Evolutionary conservation across 306 rosid genomes (phyloP), one percentile per base, ranked within the genome.

Genomic region (Malus orientalis): DNA sequence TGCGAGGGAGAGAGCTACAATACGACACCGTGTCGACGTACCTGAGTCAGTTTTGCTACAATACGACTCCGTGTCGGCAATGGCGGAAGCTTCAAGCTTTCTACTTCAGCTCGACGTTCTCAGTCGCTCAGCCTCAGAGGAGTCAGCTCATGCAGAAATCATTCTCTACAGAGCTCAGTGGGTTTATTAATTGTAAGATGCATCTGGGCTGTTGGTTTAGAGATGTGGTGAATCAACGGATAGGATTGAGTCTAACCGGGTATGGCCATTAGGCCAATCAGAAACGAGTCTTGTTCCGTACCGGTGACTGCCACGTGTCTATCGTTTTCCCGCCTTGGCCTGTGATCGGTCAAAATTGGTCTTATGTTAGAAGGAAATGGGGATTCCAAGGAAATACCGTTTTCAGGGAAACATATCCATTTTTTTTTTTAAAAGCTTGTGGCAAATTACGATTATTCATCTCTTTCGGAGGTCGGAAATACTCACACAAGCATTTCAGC

Each of bases 391-490:
- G 47, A 42, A 0, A 36, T 36, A 36, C 38, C 2, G 1, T 33
- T 5, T 33, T 33, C 7, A 40, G 3, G 32, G 33, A 30, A 30
- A 33, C 8, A 33, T 0, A 33, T 33, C 38, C 38, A 25, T 25
- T 27, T 1, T 27, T 25, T 25, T 27, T 27, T 27, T 27, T 27
- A 27, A 27, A 27, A 27, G 27, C 2, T 27, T 1, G 27, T 27
- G 27, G 27, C 2, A 27, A 27, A 1, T 1, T 0, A 27, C 27
- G 27, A 0, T 27, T 27, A 27, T 27, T 27, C 27, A 27, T 0
- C 29, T 2, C 0, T 27, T 27, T 27, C 45, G 0, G 1, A 0
- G 0, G 1, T 1, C 0, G 1, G 4, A 0, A 42, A 11, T 4
- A 42, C 47, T 42, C 14, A 42, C 14, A 3, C 0, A 42, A 10